Percentiles rank a stretch among this genome's conserved stretches.
Evolutionary conservation across 495 filamentous ascomycete genomes (phyloP).

Genomic region (Xylaria flabelliformis): DNA sequence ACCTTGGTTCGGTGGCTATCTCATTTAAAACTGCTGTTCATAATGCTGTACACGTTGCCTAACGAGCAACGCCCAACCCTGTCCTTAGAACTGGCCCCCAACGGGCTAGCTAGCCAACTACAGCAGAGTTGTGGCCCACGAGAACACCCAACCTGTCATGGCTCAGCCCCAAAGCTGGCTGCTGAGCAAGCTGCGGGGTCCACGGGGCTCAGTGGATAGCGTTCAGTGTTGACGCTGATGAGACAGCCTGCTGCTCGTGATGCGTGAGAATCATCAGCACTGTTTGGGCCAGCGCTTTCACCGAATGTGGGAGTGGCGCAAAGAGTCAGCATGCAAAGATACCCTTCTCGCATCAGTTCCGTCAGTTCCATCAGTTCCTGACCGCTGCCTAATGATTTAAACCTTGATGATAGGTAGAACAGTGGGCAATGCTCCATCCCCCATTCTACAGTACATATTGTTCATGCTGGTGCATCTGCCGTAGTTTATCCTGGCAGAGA

Average conservation of each 20-base stretch:
- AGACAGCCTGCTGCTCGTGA: constrained; percentile 23
- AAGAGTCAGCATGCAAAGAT: constrained; percentile 13
- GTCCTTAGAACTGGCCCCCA: constrained; percentile 1
- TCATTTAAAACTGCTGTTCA: not conserved
- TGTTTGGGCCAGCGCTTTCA: not conserved
- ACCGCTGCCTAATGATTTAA: constrained; percentile 18
- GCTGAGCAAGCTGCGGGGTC: constrained; percentile 9
- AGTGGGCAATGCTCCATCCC: not conserved
- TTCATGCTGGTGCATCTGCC: constrained; percentile 1
- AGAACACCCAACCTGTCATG: constrained; percentile 14
- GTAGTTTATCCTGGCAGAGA: not conserved
- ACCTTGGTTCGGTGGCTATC: not conserved
- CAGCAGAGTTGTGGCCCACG: constrained; percentile 14
- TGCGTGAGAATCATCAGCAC: constrained; percentile 4
- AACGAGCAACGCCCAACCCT: constrained; percentile 19
- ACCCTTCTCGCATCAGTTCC: not conserved
- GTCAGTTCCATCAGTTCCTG: not conserved
- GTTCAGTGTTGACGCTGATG: not conserved
- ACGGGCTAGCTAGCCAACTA: not conserved
- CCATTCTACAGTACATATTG: not conserved
- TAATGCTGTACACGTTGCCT: not conserved
- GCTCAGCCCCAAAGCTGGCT: constrained; percentile 14
- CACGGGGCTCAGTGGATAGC: constrained; percentile 2
- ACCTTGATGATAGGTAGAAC: not conserved
- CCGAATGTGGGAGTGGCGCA: not conserved